Base-by-base conservation (phyloP, 2,329 filamentous ascomycete species). In the Penicillium brasilianum region DNA sequence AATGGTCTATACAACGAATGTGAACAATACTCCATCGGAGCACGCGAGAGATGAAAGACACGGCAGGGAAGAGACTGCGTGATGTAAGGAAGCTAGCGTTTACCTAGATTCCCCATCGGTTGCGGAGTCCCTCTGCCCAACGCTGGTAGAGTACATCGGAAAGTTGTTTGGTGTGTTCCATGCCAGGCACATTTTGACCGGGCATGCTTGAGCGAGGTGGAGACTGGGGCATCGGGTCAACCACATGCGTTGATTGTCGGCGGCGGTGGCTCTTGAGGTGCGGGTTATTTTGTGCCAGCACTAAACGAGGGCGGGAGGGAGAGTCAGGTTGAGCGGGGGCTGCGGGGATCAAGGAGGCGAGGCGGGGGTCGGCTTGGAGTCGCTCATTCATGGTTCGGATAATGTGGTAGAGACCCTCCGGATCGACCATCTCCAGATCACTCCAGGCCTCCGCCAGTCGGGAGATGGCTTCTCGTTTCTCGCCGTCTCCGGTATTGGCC, bases 81-180 rank as follows among this genome's bases (percentile, higher is more conserved):
- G n/a, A 18, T 11, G 25, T 22, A 18, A 9, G 16, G 13, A 55
- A 11, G 32, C 34, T 30, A 25, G 32, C 30, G 48, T 9, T 22
- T 18, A 16, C 46, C 52, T 58, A 62, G 41, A 58, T 63, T 61
- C 82, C 80, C 90, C 90, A 93, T 58, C 90, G 83, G 57, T 86
- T 84, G 65, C 88, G 88, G 69, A 98, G 80, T 1, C 92, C 93
- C 60, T 96, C 91, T 2, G 89, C 88, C 95, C 95, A 99, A 46
- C 94, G 87, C 16, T 89, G 87, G 78, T 97, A 98, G 20, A 99
- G 85, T 20, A 96, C 91, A 75, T 97, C 93, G 1, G 91, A 92
- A 39, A 98, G 83, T 74, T 96, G 88, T 72, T 92, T 92, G 66
- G 90, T 91, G 77, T 97, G 94, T 77, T 97, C 93, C 91, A 97